Evolutionary conservation across 768 basidiomycete species (phyloP), one percentile per base, ranked within the genome.

Genomic region (Tubosaeta sp.): DNA sequence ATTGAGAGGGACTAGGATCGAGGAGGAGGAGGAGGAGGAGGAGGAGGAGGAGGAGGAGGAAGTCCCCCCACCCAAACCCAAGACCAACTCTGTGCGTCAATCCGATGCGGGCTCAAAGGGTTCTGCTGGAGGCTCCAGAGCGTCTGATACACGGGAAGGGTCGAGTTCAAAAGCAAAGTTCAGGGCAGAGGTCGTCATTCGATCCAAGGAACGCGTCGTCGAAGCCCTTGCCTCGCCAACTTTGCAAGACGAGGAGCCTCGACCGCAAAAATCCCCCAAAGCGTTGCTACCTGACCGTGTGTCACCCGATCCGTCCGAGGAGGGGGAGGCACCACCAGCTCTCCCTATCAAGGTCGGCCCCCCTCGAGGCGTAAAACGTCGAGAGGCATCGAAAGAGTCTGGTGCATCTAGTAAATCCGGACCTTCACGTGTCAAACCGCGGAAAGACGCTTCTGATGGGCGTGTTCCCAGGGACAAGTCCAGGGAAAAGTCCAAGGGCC

Each of bases 341-440:
- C 5, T 14, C 6, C 48, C 29, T 13, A 33, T 56, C 12, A 67
- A 67, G 31, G 5, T 65, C 11, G 67, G 67, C 1, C 66, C 67
- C 29, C 67, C 66, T 22, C 63, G 59, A 26, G 61, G 65, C 25
- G 38, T 41, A 27, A 61, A 59, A 27, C 63, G 57, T 33, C 37
- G 19, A 16, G 17, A 38, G 16, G 33, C 1, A 35, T 19, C n/a
- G 45, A 61, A 6, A 37, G 8, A 26, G 5, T 25, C 52, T 2
- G 33, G 17, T 4, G 12, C 27, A 1, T 1, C 41, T 4, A 25
- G 27, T 4, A 53, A 51, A 25, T 31, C 41, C 7, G 29, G 41
- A n/a, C 29, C 42, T 22, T 55, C 55, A 8, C 26, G 37, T 19
- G 5, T 31, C 19, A 56, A 53, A 39, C 4, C 33, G 6, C 47